Percentiles rank a stretch among this genome's conserved stretches.
Evolutionary conservation across 2,329 filamentous ascomycete species (phyloP).

Genomic region (Graphiopsis chlorocephala): DNA sequence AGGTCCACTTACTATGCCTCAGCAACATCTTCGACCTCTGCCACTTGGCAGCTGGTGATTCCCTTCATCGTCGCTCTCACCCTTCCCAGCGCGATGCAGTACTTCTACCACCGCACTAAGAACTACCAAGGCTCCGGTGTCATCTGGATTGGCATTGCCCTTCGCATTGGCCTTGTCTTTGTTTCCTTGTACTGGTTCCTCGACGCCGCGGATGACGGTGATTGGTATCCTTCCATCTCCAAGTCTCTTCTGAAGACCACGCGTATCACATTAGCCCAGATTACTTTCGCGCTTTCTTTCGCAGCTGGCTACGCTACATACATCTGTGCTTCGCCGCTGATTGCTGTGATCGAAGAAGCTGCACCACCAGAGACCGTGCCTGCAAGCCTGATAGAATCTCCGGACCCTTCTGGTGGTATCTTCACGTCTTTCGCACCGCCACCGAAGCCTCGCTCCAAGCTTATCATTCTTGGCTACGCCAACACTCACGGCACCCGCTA

Average conservation of each 20-base stretch:
- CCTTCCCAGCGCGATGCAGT: constrained; percentile 72
- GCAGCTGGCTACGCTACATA: constrained; percentile 83
- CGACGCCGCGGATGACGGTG: constrained; percentile 81
- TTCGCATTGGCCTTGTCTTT: constrained; percentile 73
- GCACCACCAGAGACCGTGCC: constrained; percentile 25
- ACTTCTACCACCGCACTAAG: constrained; percentile 75
- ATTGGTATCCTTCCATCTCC: constrained; percentile 67
- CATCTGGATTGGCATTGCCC: constrained; percentile 76
- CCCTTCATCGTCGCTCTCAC: constrained; percentile 70
- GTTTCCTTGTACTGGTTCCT: constrained; percentile 82
- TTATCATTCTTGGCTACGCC: constrained; percentile 79
- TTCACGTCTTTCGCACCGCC: constrained; percentile 37
- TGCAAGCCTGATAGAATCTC: constrained; percentile 26
- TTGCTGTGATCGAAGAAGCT: constrained; percentile 59
- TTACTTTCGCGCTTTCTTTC: constrained; percentile 74
- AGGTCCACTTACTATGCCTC: constrained; percentile 94
- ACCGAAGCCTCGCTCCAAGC: constrained; percentile 32
- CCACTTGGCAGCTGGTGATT: constrained; percentile 81
- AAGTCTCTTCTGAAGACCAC: constrained; percentile 66
- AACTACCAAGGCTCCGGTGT: constrained; percentile 86
- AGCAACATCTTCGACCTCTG: constrained; percentile 84
- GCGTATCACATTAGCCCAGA: constrained; percentile 75
- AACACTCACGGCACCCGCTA: constrained; percentile 93
- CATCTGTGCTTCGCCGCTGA: constrained; percentile 78
- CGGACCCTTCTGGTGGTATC: constrained; percentile 30